Percentiles rank a stretch among this genome's conserved stretches.
Evolutionary conservation across 2,329 filamentous ascomycete species (phyloP).

Genomic region (Fusarium secorum): DNA sequence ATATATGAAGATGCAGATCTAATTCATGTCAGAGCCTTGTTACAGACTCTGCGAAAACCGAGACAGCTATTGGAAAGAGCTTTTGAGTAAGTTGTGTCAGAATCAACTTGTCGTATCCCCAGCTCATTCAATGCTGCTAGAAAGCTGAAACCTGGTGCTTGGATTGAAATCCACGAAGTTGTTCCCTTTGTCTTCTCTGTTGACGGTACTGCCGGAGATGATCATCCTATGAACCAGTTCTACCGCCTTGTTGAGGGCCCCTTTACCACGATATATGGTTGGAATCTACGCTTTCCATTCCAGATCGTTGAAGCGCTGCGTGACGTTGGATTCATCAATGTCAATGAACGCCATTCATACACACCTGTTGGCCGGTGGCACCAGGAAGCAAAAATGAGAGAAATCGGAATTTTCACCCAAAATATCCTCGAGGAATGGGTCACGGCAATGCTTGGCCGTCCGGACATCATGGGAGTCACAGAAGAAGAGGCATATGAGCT

Average conservation of each 20-base stretch:
- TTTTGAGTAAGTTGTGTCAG: constrained; percentile 47
- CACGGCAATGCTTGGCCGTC: constrained; percentile 46
- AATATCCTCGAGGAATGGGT: constrained; percentile 48
- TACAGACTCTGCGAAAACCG: constrained; percentile 61
- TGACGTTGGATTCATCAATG: constrained; percentile 47
- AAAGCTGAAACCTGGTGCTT: constrained; percentile 49
- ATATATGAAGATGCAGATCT: constrained; percentile 56
- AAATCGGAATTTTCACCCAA: constrained; percentile 51
- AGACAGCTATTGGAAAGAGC: constrained; percentile 56
- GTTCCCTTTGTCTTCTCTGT: constrained; percentile 45
- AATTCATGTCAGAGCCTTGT: constrained; percentile 62
- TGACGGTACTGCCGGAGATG: constrained; percentile 42
- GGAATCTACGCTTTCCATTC: constrained; percentile 45
- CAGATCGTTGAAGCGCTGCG: constrained; percentile 43
- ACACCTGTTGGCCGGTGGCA: constrained; percentile 52
- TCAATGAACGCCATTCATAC: constrained; percentile 40
- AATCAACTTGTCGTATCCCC: neutral
- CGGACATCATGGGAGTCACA: constrained; percentile 45
- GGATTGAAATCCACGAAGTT: constrained; percentile 51
- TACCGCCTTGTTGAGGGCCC: constrained; percentile 45
- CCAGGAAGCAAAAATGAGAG: constrained; percentile 45
- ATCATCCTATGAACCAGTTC: constrained; percentile 46
- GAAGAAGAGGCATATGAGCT: constrained; percentile 47
- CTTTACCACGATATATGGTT: constrained; percentile 47
- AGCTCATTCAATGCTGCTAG: constrained; percentile 35